Conservation (phyloP, 257 asterid species). For the Nicotiana tabacum region DNA sequence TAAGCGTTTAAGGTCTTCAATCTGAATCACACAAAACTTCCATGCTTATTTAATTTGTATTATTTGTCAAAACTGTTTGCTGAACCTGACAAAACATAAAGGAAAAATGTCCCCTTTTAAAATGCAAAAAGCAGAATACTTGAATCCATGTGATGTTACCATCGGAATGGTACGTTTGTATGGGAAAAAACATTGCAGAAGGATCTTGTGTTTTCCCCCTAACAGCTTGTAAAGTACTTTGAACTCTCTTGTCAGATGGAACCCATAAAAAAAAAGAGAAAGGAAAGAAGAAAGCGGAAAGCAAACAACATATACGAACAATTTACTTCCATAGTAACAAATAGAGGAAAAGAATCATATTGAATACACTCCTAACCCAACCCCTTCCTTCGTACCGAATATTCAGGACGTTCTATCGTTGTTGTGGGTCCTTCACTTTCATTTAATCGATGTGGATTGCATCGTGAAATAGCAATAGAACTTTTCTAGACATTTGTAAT, state of each 20-base stretch:
- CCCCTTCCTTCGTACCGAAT: too few species aligned
- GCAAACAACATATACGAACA: not conserved
- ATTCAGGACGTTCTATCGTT: too few species aligned
- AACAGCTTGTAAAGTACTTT: not conserved
- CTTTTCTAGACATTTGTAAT: too few species aligned
- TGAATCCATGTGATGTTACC: not conserved
- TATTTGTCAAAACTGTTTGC: not conserved
- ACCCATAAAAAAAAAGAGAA: not conserved
- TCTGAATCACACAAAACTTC: slow-evolving; percentile 18
- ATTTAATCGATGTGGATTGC: too few species aligned
- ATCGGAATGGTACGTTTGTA: not conserved
- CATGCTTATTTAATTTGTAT: not conserved
- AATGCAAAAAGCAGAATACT: not conserved
- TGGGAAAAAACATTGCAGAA: not conserved
- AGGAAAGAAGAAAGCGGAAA: not conserved
- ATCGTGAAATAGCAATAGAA: too few species aligned
- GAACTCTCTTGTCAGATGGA: not conserved
- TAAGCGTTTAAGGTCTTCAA: slow-evolving; percentile 37
- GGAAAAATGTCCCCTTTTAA: not conserved
- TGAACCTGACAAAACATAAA: not conserved
- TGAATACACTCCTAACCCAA: too few species aligned
- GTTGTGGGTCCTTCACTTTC: too few species aligned
- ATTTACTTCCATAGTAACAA: too few species aligned
- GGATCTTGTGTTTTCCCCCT: not conserved
- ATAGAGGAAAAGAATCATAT: too few species aligned